Evolutionary conservation across 2,329 filamentous ascomycete species (phyloP).

Genomic region (Penicillium thymicola): DNA sequence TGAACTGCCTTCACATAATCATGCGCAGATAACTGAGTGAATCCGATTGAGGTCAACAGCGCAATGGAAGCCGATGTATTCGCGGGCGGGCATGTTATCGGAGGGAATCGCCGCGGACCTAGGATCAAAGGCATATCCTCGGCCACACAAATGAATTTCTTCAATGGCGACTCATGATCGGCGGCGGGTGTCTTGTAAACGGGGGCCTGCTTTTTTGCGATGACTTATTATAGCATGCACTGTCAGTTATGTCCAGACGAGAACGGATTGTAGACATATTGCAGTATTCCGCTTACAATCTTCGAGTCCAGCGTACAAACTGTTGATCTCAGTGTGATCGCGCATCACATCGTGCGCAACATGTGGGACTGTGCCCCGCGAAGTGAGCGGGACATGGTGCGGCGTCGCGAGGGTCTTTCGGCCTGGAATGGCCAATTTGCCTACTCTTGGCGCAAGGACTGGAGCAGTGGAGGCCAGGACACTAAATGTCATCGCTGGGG

Average conservation of each 20-base stretch:
- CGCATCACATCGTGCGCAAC: slow-evolving; percentile 78
- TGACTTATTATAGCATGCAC: slow-evolving; percentile 49
- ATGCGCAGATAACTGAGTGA: slow-evolving; percentile 64
- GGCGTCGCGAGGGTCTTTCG: slow-evolving; percentile 74
- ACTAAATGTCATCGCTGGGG: slow-evolving; percentile 38
- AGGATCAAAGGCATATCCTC: slow-evolving; percentile 66
- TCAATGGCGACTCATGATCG: slow-evolving; percentile 57
- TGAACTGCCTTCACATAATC: slow-evolving; percentile 66
- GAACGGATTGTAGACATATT: neutral
- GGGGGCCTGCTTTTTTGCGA: slow-evolving; percentile 53
- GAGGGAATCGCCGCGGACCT: slow-evolving; percentile 72
- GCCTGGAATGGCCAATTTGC: slow-evolving; percentile 60
- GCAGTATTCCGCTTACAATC: slow-evolving; percentile 66
- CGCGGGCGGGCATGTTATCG: slow-evolving; percentile 64
- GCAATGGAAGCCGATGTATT: slow-evolving; percentile 70
- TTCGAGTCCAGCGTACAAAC: slow-evolving; percentile 79
- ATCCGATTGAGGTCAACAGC: slow-evolving; percentile 83
- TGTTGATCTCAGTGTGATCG: slow-evolving; percentile 62
- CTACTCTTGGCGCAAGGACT: slow-evolving; percentile 59
- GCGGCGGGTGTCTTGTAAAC: slow-evolving; percentile 50
- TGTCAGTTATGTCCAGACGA: slow-evolving; percentile 26
- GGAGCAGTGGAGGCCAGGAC: slow-evolving; percentile 33
- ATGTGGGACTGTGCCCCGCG: slow-evolving; percentile 81
- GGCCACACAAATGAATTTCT: slow-evolving; percentile 72
- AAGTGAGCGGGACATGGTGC: slow-evolving; percentile 74